Percentiles rank a stretch among this genome's conserved stretches.
Conservation (phyloP, 2,329 filamentous ascomycete genomes). For the Delphinella strobiligena region DNA sequence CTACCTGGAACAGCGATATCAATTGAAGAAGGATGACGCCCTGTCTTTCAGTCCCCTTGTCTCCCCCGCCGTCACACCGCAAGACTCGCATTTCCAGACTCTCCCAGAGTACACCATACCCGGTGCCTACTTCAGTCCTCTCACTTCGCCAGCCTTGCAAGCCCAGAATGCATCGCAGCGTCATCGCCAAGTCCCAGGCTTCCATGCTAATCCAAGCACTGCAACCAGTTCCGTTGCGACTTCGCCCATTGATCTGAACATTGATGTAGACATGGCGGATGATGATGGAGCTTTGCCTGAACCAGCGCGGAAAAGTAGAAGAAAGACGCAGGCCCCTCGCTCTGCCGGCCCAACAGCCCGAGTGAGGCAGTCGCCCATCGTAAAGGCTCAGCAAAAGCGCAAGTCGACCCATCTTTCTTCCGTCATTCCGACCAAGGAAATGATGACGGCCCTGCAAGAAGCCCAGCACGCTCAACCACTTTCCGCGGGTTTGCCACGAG, state of each 20-base stretch:
- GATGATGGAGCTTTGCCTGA: conserved; percentile 21
- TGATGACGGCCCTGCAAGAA: conserved; percentile 28
- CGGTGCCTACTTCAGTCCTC: conserved; percentile 67
- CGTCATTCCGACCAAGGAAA: conserved; percentile 33
- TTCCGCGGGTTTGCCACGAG: conserved; percentile 13
- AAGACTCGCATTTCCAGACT: conserved; percentile 53
- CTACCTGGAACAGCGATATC: conserved; percentile 48
- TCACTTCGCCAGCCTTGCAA: conserved; percentile 69
- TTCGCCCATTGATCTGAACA: conserved; percentile 30
- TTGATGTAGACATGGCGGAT: conserved; percentile 32
- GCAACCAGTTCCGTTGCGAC: conserved; percentile 37
- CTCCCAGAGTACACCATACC: conserved; percentile 50
- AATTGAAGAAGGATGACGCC: conserved; percentile 54
- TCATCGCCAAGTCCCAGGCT: conserved; percentile 25
- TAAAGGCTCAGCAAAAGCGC: conserved; percentile 46
- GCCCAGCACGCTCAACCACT: conserved; percentile 19
- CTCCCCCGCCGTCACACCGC: conserved; percentile 71
- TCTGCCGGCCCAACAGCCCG: conserved; percentile 29
- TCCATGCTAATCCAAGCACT: conserved; percentile 46
- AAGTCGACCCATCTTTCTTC: conserved; percentile 34
- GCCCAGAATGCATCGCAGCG: conserved; percentile 45
- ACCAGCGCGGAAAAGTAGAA: conserved; percentile 20
- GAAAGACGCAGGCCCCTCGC: conserved; percentile 40
- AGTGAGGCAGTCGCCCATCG: conserved; percentile 60
- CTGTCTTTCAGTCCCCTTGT: conserved; percentile 71